Evolutionary conservation across 352 stramenopile species (phyloP).

Genomic region (Globisporangium megalacanthum): DNA sequence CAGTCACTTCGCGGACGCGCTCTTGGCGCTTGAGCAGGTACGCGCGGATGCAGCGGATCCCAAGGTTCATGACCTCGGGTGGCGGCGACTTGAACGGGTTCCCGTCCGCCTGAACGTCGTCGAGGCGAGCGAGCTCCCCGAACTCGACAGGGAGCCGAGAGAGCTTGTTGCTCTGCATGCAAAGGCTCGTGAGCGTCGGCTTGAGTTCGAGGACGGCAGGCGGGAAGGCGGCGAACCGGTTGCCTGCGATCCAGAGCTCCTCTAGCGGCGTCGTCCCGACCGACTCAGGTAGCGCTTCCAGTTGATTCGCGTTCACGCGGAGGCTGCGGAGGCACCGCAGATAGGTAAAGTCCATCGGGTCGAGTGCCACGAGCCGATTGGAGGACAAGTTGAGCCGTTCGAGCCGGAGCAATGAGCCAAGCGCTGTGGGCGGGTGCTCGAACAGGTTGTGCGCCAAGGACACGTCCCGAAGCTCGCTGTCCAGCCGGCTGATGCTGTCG

Average conservation of each 20-base stretch:
- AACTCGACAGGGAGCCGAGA: slow-evolving; percentile 53
- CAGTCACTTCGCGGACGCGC: slow-evolving; percentile 43
- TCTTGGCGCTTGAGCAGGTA: slow-evolving; percentile 62
- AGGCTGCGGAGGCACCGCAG: slow-evolving; percentile 32
- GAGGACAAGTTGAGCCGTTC: slow-evolving; percentile 60
- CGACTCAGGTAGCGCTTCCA: slow-evolving; percentile 35
- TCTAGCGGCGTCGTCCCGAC: slow-evolving; percentile 30
- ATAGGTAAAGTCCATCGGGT: slow-evolving; percentile 32
- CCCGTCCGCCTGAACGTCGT: slow-evolving; percentile 54
- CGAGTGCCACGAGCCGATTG: slow-evolving; percentile 50
- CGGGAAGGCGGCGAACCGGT: slow-evolving; percentile 46
- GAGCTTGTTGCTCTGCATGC: slow-evolving; percentile 74
- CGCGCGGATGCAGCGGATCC: slow-evolving; percentile 33
- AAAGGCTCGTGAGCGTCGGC: slow-evolving; percentile 30
- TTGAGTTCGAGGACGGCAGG: slow-evolving; percentile 32
- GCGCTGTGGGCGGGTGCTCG: slow-evolving; percentile 12
- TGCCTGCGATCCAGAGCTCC: slow-evolving; percentile 60
- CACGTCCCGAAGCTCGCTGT: slow-evolving; percentile 24
- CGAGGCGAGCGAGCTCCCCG: slow-evolving; percentile 30
- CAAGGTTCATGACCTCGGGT: slow-evolving; percentile 53
- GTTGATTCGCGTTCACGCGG: slow-evolving; percentile 41
- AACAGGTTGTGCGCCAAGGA: slow-evolving; percentile 57
- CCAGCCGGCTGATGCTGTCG: slow-evolving; percentile 27
- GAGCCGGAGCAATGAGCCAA: slow-evolving; percentile 26
- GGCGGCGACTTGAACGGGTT: slow-evolving; percentile 73